Conservation (phyloP, 2,329 filamentous ascomycete species). For the Arthrobotrys conoides region DNA sequence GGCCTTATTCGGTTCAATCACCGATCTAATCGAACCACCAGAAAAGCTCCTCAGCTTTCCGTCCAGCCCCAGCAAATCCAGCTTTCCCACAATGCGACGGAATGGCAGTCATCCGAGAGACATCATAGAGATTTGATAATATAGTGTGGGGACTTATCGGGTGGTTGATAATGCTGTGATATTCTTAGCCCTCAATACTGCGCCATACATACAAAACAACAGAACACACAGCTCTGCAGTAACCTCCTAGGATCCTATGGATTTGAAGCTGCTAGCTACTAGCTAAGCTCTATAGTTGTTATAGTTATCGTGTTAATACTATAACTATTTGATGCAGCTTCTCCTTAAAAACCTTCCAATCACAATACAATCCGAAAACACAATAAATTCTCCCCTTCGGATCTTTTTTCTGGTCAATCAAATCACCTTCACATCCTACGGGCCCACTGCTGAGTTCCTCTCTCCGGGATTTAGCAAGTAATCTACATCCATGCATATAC, state of each 20-base stretch:
- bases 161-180: slow-evolving; percentile 12
- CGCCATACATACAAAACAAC: too few relatives aligned
- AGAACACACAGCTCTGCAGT: too few relatives aligned
- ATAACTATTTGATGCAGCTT: slow-evolving; percentile 7
- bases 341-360: slow-evolving; percentile 28
- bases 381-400: slow-evolving; percentile 27
- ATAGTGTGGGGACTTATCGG: slow-evolving; percentile 20
- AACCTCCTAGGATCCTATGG: not conserved
- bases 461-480: not conserved
- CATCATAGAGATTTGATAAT: not conserved
- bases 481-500: not conserved
- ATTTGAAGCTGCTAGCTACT: not conserved
- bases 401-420: slow-evolving; percentile 18
- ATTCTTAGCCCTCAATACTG: slow-evolving; percentile 6
- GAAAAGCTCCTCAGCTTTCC: slow-evolving; percentile 11
- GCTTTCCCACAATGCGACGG: slow-evolving; percentile 48
- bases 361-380: slow-evolving; percentile 36
- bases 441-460: slow-evolving; percentile 3
- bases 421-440: slow-evolving; percentile 1
- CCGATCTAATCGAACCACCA: slow-evolving; percentile 25
- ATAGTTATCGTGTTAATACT: not conserved
- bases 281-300: not conserved
- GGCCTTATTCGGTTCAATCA: slow-evolving; percentile 13
- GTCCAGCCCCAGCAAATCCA: slow-evolving; percentile 7
- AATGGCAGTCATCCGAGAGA: slow-evolving; percentile 7